Base-by-base conservation (phyloP, 2,329 filamentous ascomycete species). In the Mycogone perniciosa region DNA sequence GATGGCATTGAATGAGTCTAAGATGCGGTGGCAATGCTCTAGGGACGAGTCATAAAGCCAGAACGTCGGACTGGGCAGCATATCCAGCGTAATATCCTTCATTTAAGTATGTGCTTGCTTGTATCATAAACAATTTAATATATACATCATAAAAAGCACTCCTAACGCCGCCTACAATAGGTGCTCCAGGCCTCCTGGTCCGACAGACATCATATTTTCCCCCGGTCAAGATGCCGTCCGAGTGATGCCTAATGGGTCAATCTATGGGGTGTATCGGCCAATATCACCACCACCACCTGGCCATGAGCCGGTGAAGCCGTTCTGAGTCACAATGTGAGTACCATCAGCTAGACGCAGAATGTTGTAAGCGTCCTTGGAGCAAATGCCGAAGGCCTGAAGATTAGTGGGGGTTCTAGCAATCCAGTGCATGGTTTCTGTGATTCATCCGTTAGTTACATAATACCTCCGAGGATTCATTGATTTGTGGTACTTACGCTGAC, bases 311-410 rank as follows among this genome's bases (percentile, higher is more conserved):
- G 58, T 63, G 47, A 69, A 71, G 5, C 62, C 63, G 7, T 58
- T 54, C 13, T 64, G 57, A 2, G 67, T 60, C 8, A 55, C 49
- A 33, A 71, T 62, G 4, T 57, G 57, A 0, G 64, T 65, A 30
- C 67, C 69, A 33, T 71, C 60, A 5, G 60, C 68, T n/a, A 72
- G 57, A 7, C 60, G 64, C 37, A 74, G 55, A 2, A 62, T 62
- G 2, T 63, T 61, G 31, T 57, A 59, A 0, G 68, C 64, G 44
- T 69, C 68, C 59, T 71, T 72, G 31, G 68, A 68, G 56, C 70
- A 73, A 41, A 73, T 48, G 4, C 71, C 70, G 53, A 71, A 74
- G 0, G 65, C 65, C 52, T 73, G 65, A 37, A 73, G 57, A 50
- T 71, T 71, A 5, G 54, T 48, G 2, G 71, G 70, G 2, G 64